A percentile compares a stretch with the other conserved stretches of the same genome.
phyloP scores from a whole-genome alignment of 768 basidiomycete species.

The Artomyces pyxidatus region DNA sequence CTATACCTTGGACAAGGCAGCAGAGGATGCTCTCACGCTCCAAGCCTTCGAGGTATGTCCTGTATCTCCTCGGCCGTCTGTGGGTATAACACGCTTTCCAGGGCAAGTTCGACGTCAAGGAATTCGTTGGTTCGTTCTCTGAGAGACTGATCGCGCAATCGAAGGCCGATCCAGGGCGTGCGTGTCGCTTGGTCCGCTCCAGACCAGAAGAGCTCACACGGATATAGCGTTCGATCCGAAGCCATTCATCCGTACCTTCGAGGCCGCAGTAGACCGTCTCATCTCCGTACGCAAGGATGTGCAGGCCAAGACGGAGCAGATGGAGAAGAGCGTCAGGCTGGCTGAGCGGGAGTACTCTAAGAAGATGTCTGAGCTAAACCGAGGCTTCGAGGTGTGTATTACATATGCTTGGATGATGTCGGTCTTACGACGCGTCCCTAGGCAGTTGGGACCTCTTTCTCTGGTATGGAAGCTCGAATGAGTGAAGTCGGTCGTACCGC shows the following conservation, averaged over 20 bases:
- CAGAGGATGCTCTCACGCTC: slow-evolving; percentile 4
- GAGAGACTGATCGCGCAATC: slow-evolving; percentile 86
- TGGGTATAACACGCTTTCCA: slow-evolving; percentile 20
- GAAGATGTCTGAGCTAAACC: slow-evolving; percentile 88
- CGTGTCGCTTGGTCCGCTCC: slow-evolving; percentile 28
- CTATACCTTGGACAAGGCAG: neutral
- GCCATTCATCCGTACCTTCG: slow-evolving; percentile 89
- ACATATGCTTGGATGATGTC: neutral
- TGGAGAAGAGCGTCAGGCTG: slow-evolving; percentile 84
- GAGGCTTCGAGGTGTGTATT: slow-evolving; percentile 79
- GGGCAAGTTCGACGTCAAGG: slow-evolving; percentile 90
- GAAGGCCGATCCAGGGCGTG: slow-evolving; percentile 75
- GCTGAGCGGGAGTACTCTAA: slow-evolving; percentile 92
- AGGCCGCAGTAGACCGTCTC: slow-evolving; percentile 81
- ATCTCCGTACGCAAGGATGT: slow-evolving; percentile 86
- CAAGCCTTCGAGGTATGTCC: slow-evolving; percentile 13
- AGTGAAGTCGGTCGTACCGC: slow-evolving; percentile 91
- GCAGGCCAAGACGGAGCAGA: slow-evolving; percentile 80
- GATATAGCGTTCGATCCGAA: slow-evolving; percentile 82
- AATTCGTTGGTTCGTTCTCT: slow-evolving; percentile 77
- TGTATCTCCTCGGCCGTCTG: neutral
- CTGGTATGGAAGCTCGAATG: slow-evolving; percentile 85
- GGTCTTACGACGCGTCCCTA: slow-evolving; percentile 24
- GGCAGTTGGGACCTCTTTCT: slow-evolving; percentile 84
- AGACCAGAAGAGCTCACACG: neutral